Conservation (phyloP, 768 basidiomycete species). For the Mycena vitilis region DNA sequence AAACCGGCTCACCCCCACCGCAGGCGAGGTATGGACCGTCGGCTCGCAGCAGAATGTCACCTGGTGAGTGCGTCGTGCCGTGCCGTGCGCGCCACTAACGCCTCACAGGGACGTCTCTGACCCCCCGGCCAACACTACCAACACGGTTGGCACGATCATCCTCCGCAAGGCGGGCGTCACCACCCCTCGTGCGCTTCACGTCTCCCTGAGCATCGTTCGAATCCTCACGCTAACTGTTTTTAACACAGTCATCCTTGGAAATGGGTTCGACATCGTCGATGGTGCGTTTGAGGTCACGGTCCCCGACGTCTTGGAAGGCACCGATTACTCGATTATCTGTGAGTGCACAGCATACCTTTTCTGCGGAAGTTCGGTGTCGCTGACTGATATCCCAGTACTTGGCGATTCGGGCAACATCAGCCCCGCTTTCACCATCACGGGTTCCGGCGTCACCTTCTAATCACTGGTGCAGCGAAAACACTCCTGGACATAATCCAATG, state of each 20-base stretch:
- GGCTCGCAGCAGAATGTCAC: constrained; percentile 35
- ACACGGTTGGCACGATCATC: constrained; percentile 43
- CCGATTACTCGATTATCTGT: constrained; percentile 46
- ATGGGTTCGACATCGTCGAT: constrained; percentile 42
- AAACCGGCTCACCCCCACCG: constrained; percentile 28
- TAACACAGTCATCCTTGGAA: constrained; percentile 40
- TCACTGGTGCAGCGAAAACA: too few relatives aligned
- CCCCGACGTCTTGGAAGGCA: constrained; percentile 42
- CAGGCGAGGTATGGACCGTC: constrained; percentile 35
- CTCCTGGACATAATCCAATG: too few relatives aligned
- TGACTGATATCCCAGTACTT: constrained; percentile 40
- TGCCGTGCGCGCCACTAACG: neutral
- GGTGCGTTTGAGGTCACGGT: constrained; percentile 43
- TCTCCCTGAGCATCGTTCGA: too few relatives aligned
- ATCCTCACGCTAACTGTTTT: constrained; percentile 3
- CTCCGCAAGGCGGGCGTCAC: constrained; percentile 41
- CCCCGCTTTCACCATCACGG: constrained; percentile 44
- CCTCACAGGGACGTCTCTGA: constrained; percentile 44
- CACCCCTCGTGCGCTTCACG: constrained; percentile 40
- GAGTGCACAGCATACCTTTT: neutral
- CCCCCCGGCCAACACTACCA: constrained; percentile 47
- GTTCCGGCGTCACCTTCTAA: too few relatives aligned
- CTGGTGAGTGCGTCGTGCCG: constrained; percentile 31
- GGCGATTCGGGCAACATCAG: constrained; percentile 53
- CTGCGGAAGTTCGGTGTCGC: too few relatives aligned